phyloP scores from a whole-genome alignment of 768 basidiomycete species.

The Phlebiopsis gigantea region DNA sequence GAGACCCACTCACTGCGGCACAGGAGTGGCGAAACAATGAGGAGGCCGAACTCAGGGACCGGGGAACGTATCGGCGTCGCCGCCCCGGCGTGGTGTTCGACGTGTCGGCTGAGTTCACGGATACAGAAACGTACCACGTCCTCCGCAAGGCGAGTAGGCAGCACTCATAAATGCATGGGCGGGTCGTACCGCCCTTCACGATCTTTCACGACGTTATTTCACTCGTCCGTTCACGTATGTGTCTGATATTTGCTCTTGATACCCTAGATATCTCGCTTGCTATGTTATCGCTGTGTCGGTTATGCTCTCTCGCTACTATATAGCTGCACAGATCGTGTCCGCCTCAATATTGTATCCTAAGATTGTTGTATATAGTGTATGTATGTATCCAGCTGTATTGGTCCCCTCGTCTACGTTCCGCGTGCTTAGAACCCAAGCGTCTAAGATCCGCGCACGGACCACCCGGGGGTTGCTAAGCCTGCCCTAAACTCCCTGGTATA shows the following conservation, averaged over 20 bases:
- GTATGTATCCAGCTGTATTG: not conserved
- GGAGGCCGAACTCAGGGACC: constrained; percentile 43
- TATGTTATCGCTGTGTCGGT: not conserved
- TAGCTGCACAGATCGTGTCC: not conserved
- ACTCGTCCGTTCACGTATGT: not conserved
- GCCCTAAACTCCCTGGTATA: constrained; percentile 19
- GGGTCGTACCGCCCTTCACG: not conserved
- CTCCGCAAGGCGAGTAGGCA: not conserved
- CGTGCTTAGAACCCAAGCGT: not conserved
- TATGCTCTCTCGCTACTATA: not conserved
- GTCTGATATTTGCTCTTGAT: not conserved
- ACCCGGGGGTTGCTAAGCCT: constrained; percentile 2
- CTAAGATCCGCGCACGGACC: constrained; percentile 6
- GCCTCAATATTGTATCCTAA: not conserved
- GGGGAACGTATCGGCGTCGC: constrained; percentile 24
- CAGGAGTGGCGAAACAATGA: constrained; percentile 67
- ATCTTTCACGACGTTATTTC: not conserved
- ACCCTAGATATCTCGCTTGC: constrained; percentile 1
- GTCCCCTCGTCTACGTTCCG: not conserved
- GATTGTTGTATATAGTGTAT: constrained; percentile 2
- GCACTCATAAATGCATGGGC: not conserved
- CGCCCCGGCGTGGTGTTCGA: constrained; percentile 32
- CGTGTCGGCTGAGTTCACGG: constrained; percentile 22
- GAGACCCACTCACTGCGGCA: constrained; percentile 62
- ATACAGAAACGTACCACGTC: constrained; percentile 11